Base-by-base conservation (phyloP, 2,329 filamentous ascomycete genomes). In the Pseudogymnoascus sp. region DNA sequence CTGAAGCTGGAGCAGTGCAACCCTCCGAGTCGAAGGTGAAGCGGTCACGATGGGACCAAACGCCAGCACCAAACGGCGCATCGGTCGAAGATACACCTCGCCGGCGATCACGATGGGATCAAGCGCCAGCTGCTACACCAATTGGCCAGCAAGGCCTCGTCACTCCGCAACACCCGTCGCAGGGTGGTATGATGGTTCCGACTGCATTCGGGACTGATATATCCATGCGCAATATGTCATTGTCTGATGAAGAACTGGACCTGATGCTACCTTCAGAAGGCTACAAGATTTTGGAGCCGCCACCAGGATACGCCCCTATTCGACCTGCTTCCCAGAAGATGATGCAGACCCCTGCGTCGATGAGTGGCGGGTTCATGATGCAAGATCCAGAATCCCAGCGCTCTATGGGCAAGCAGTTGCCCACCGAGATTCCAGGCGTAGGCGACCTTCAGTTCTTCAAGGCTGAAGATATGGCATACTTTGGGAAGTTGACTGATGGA, bases 381-480 rank as follows among this genome's bases (percentile, higher is more conserved):
- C 95, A 97, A 74, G 92, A 99, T 69, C 90, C 92, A 7, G 92
- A 96, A 69, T 92, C 90, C 72, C 86, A 87, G 65, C 85, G 91
- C 67, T 80, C 90, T 60, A 85, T 93, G 72, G 91, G 92, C 68
- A 96, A 96, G 77, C 91, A 96, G 69, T 85, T 97, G 71, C 91
- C 93, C 7, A 96, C 91, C 3, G 93, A 97, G 73, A 97, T 99
- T 38, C 93, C 95, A 3, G 95, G 95, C 40, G 92, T 99, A 60
- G 93, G 93, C 40, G 95, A 99, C 74, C 79, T 99, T 61, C 93
- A 97, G 69, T 99, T 97, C 75, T 96, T 99, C 83, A 99, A 99
- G 78, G 86, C 92, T 1, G 95, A 99, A 75, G 95, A 99, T 76
- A 97, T 97, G 92, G 88, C 91, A 40, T 99, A 99, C 77, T 99